Base-by-base conservation (phyloP, 805 yeast species). In the Starmerella ratchasimensis region DNA sequence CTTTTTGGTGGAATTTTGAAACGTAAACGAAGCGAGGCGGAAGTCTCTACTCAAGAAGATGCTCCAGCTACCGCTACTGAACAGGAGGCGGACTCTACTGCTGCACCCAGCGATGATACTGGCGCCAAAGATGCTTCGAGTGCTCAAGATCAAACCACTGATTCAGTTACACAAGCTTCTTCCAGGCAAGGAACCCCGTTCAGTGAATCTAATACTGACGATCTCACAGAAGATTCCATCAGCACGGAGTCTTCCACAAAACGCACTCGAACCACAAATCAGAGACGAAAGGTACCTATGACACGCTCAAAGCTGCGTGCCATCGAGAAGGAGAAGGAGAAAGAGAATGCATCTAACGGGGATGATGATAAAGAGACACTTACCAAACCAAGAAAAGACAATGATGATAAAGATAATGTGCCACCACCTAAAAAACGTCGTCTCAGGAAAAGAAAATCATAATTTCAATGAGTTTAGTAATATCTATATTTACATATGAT, bases 1-100 rank as follows among this genome's bases (percentile, higher is more conserved):
- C 18, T 44, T 10, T 44, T 44, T 19, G 47, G 47, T 5, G 45
- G 43, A 2, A 25, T 31, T 7, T 21, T 5, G 21, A 37, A 31
- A 13, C 29, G 26, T 2, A 33, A 29, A 19, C 32, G 32, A 6
- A 27, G n/a, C 3, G 5, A 9, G 28, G n/a, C 17, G 28, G 33
- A 31, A 15, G 25, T 7, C 16, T 7, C 9, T 18, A 21, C 14
- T 31, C n/a, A 11, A 11, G 33, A 8, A 7, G 7, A 7, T 8
- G 27, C 9, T 16, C 7, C 8, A 21, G 27, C 9, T 8, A 7
- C 7, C 9, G 7, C 20, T 8, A 14, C 21, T 29, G 19, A 5
- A 13, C n/a, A n/a, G n/a, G n/a, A n/a, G n/a, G n/a, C n/a, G n/a
- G 32, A 18, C 6, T 6, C 19, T 29, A 6, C 19, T 6, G n/a